Base-by-base conservation (phyloP, 176 grass and related monocot genomes). In the Phoenix roebelenii region DNA sequence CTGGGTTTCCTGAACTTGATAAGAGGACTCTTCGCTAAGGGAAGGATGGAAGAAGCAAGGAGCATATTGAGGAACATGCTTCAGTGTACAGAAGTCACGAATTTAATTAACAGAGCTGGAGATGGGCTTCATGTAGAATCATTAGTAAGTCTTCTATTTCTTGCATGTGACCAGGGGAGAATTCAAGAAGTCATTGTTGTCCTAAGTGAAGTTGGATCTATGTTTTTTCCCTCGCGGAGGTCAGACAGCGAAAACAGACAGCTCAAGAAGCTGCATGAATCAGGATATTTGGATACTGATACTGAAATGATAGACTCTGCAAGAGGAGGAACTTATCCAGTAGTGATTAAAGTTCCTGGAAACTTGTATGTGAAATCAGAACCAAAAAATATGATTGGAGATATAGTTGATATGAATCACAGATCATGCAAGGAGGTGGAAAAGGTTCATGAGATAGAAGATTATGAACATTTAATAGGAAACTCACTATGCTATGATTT, bases 1-100 rank as follows among this genome's bases (percentile, higher is more conserved):
- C 72, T 95, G 16, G 90, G 90, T 57, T 95, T 86, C 35, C 64
- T 89, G 76, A 79, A 81, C 65, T 68, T 95, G 30, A 26, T 83
- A 22, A 83, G 83, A 77, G 90, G 85, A 62, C 72, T 95, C 17
- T 89, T 86, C 51, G 64, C 79, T 48, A 95, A 89, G 78, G 90
- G 90, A 78, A 95, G 90, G 77, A 75, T 86, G 76, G 90, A 95
- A 69, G 82, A 95, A 77, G 78, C 85, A 18, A 89, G 90, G 68
- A 71, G 57, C 44, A 85, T 95, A 49, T 65, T 95, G 60, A 78
- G 79, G 66, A 79, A 83, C 58, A 86, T 95, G 90, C 79, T 95
- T 65, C 80, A 75, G 55, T 80, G 79, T 74, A 72, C 75, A 58
- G 67, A 95, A 78, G 60, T 89, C 3, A 50, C 52, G 20, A 70